Percentiles rank a stretch among this genome's conserved stretches.
phyloP scores from a whole-genome alignment of 495 filamentous ascomycete genomes.

The Cercophora scortea region DNA sequence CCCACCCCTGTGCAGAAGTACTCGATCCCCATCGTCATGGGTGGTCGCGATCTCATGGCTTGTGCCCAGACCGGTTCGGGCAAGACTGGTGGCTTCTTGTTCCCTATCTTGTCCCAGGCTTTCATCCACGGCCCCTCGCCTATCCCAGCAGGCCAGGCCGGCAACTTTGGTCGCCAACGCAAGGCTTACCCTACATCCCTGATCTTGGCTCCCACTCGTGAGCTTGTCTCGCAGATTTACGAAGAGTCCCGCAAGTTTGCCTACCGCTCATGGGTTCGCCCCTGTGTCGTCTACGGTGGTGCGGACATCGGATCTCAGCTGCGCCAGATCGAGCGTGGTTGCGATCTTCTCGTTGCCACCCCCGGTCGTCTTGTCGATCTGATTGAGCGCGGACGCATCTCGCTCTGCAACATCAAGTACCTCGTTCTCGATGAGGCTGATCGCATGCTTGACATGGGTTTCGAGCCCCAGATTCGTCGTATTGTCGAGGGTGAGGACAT shows the following conservation, averaged over 20 bases:
- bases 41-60: constrained; percentile 94
- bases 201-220: constrained; percentile 92
- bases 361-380: constrained; percentile 95
- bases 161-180: constrained; percentile 74
- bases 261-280: constrained; percentile 97
- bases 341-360: constrained; percentile 94
- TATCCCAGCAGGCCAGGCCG: constrained; percentile 50
- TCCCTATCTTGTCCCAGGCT: constrained; percentile 95
- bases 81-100: constrained; percentile 98
- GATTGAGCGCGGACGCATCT: constrained; percentile 97
- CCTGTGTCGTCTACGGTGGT: constrained; percentile 98
- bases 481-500: constrained; percentile 98
- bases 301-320: constrained; percentile 96
- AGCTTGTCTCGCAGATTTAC: constrained; percentile 96
- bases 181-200: constrained; percentile 95
- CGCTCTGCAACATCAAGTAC: constrained; percentile 94
- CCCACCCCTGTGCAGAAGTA: constrained; percentile 98
- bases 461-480: constrained; percentile 97
- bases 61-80: constrained; percentile 98
- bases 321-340: constrained; percentile 93
- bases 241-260: constrained; percentile 97
- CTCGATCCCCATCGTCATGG: constrained; percentile 95
- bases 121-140: constrained; percentile 78
- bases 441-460: constrained; percentile 99
- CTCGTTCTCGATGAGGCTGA: constrained; percentile 98